Percentiles rank a stretch among this genome's conserved stretches.
Conservation (phyloP, 2,329 filamentous ascomycete species). For the Onygenales sp. region DNA sequence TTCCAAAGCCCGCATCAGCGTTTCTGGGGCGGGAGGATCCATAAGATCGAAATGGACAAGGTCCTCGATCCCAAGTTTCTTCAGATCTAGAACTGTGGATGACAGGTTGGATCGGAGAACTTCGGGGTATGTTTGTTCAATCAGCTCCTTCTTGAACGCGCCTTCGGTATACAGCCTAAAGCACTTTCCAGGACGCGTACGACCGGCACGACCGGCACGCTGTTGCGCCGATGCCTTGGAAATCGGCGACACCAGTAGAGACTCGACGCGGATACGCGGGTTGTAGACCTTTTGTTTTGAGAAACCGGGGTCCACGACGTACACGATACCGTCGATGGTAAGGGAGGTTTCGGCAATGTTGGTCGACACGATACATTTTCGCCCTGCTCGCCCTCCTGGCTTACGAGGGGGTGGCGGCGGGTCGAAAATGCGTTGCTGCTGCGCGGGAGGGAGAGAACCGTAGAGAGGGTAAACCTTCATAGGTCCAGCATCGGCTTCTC, state of each 20-base stretch:
- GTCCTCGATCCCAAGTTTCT: conserved; percentile 93
- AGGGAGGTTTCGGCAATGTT: conserved; percentile 97
- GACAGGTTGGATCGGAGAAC: conserved; percentile 90
- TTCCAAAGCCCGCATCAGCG: conserved; percentile 93
- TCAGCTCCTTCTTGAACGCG: conserved; percentile 96
- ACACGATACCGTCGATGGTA: conserved; percentile 97
- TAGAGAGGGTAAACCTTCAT: conserved; percentile 89
- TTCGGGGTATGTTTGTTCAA: conserved; percentile 94
- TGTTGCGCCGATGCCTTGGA: conserved; percentile 97
- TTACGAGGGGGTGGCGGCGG: conserved; percentile 65
- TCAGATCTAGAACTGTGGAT: conserved; percentile 89
- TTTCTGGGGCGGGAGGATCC: conserved; percentile 96
- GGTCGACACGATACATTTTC: conserved; percentile 88
- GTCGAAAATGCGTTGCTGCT: conserved; percentile 94
- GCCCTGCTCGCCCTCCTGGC: conserved; percentile 72
- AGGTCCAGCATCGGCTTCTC: conserved; percentile 85
- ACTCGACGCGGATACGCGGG: conserved; percentile 90
- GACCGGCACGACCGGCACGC: conserved; percentile 95
- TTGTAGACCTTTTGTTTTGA: conserved; percentile 99
- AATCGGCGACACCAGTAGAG: conserved; percentile 91
- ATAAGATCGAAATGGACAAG: conserved; percentile 97
- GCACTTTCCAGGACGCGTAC: conserved; percentile 96
- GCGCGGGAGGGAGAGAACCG: conserved; percentile 79
- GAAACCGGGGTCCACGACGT: conserved; percentile 97
- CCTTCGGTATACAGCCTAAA: conserved; percentile 93